Base-by-base conservation (phyloP, 768 basidiomycete genomes). In the Boletus subcaerulescens region DNA sequence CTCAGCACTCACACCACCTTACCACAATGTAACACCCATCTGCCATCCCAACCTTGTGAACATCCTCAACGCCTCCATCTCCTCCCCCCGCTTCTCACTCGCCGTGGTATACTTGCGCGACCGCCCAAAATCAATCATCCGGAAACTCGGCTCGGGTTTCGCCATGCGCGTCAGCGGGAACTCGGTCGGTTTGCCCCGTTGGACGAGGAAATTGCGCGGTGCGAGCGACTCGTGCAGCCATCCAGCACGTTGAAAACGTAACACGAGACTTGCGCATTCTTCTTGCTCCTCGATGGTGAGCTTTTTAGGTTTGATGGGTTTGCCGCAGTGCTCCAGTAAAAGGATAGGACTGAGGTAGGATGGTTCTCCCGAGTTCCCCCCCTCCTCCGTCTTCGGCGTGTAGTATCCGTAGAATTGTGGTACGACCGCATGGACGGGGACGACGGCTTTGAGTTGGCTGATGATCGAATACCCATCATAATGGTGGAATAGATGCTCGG, bases 111-210 rank as follows among this genome's bases (percentile, higher is more conserved):
- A 56, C 53, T 20, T 50, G 24, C 18, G 55, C 55, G 72, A 69
- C 50, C 80, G 71, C 13, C 81, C 81, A 38, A 81, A 80, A 60
- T 82, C 81, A 50, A 82, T 80, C 56, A 82, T 47, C 18, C 80
- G 74, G 60, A 79, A 82, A 45, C 75, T 72, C 29, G 15, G 32
- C 53, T 68, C 58, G 7, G 64, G 47, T 11, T 50, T 20, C 1
- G 0, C 0, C 6, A 35, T 0, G n/a, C 65, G 47, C 8, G 53
- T 17, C 31, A 57, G 13, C 33, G 59, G 68, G n/a, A 54, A 65
- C n/a, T 58, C 56, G 9, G 67, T 69, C 41, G 77, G 69, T 22
- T 75, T 76, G 4, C 79, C 79, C 0, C 61, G 62, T 50, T 81
- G 79, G n/a, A 72, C 61, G 31, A 81, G 62, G 44, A 80, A 68